phyloP scores from a whole-genome alignment of 306 rosid species.

The Aeschynomene evenia region DNA sequence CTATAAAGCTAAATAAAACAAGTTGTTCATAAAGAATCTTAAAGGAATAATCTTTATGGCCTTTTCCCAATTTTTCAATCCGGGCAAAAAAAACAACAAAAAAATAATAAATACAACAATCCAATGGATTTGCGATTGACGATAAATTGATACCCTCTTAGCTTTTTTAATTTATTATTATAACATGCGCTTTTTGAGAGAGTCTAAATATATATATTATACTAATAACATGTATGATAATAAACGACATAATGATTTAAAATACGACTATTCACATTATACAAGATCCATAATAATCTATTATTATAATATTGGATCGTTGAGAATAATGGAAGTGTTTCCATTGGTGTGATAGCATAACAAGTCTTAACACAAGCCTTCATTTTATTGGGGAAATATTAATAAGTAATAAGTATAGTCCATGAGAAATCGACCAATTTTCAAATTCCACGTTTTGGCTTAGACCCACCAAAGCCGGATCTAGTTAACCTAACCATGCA shows the following conservation, averaged over 20 bases:
- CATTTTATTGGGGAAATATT: neutral
- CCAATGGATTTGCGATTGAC: constrained; percentile 32
- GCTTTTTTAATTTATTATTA: neutral
- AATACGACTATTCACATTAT: constrained; percentile 39
- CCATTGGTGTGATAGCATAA: neutral
- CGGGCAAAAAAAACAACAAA: constrained; percentile 38
- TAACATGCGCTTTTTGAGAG: neutral
- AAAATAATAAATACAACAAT: constrained; percentile 16
- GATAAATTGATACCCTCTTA: neutral
- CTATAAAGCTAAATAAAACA: constrained; percentile 5
- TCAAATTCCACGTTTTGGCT: constrained; percentile 28
- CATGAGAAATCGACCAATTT: constrained; percentile 17
- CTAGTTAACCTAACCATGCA: constrained; percentile 36
- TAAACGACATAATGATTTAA: constrained; percentile 40
- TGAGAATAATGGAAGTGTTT: neutral
- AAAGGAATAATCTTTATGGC: constrained; percentile 8
- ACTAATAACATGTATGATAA: constrained; percentile 16
- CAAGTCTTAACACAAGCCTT: neutral
- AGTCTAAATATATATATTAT: constrained; percentile 13
- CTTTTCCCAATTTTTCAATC: constrained; percentile 5
- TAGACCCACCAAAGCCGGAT: constrained; percentile 33
- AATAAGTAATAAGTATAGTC: no score
- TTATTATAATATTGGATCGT: constrained; percentile 23
- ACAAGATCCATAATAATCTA: constrained; percentile 24
- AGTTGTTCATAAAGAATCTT: constrained; percentile 14